These are phyloP conservation scores for Amanita exitialis DNA, from an alignment of 768 basidiomycete genomes.

Conservation along the genomic window DNA sequence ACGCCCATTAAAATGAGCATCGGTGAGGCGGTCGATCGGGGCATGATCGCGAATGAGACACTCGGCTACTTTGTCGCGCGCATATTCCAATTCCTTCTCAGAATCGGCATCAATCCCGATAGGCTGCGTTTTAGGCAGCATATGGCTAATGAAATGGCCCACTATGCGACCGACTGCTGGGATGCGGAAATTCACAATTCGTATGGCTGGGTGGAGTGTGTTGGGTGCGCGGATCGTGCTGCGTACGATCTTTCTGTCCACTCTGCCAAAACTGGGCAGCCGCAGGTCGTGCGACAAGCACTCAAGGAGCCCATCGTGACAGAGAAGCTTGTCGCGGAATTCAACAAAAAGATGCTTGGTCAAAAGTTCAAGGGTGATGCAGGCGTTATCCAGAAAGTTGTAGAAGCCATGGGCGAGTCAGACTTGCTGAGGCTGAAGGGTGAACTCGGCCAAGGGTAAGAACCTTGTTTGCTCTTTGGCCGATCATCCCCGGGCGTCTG, in stretches of 20 bases:
- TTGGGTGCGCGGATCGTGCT: conserved; percentile 96
- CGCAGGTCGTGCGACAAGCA: conserved; percentile 78
- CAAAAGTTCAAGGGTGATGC: conserved; percentile 85
- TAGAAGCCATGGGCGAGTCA: conserved; percentile 59
- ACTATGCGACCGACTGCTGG: conserved; percentile 99
- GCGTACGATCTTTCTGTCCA: conserved; percentile 96
- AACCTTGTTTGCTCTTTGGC: not conserved
- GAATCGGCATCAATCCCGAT: conserved; percentile 80
- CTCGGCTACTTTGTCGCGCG: conserved; percentile 95
- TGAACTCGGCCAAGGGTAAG: conserved; percentile 69
- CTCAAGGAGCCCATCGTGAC: conserved; percentile 78
- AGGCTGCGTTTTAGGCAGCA: conserved; percentile 94
- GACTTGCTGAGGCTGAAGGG: conserved; percentile 56
- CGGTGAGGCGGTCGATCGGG: conserved; percentile 81
- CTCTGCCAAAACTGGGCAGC: conserved; percentile 69
- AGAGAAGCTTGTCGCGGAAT: conserved; percentile 69
- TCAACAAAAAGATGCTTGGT: conserved; percentile 84
- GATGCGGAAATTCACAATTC: conserved; percentile 96
- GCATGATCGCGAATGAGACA: conserved; percentile 92
- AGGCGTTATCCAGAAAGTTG: conserved; percentile 47
- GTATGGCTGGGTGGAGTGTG: conserved; percentile 93
- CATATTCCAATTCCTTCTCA: conserved; percentile 80
- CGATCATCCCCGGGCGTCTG: not conserved
- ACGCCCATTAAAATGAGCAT: conserved; percentile 57
- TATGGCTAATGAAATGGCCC: conserved; percentile 99